Base-by-base conservation (phyloP, 768 basidiomycete genomes). In the Calocybe indica region DNA sequence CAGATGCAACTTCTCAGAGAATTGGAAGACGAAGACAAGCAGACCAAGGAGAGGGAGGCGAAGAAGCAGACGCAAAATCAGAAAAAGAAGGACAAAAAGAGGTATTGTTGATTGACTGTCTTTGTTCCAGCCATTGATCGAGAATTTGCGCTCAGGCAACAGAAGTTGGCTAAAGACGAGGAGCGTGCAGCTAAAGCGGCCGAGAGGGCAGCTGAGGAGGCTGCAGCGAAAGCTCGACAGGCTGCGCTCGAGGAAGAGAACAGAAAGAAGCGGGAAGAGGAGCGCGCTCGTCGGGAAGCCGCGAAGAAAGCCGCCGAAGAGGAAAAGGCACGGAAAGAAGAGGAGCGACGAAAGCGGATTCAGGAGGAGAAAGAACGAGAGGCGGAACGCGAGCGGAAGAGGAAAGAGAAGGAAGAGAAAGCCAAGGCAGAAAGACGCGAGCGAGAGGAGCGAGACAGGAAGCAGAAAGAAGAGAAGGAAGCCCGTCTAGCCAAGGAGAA, bases 81-180 rank as follows among this genome's bases (percentile, higher is more conserved):
- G 79, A 98, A 96, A 79, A 99, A 97, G 77, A 96, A 97, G 67
- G 97, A 97, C 74, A 93, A 92, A 79, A 76, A 75, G 64, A 84
- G 74, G 93, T 95, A 56, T 46, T 73, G 60, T 49, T 33, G 43
- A 30, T 42, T 37, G 37, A 53, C 13, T 52, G 43, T 43, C 42
- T 41, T 34, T 40, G 44, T 52, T 10, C 13, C 34, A 31, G 14
- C 31, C 9, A 28, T 50, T 55, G 51, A 54, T 48, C 45, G 37
- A 47, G 45, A 44, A 45, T 37, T 22, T 28, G n/a, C 15, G 28
- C 31, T 22, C 56, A 97, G 94, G 70, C 82, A 80, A 64, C 93
- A 96, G 71, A 96, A 95, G 67, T 73, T 80, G 54, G 88, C 85
- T 37, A 95, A 95, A 62, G 96, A 98, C 52, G 90, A 92, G 62